These are phyloP conservation scores for Colletotrichum endophyticum DNA, from an alignment of 2,329 filamentous ascomycete species.

Conservation along the genomic window DNA sequence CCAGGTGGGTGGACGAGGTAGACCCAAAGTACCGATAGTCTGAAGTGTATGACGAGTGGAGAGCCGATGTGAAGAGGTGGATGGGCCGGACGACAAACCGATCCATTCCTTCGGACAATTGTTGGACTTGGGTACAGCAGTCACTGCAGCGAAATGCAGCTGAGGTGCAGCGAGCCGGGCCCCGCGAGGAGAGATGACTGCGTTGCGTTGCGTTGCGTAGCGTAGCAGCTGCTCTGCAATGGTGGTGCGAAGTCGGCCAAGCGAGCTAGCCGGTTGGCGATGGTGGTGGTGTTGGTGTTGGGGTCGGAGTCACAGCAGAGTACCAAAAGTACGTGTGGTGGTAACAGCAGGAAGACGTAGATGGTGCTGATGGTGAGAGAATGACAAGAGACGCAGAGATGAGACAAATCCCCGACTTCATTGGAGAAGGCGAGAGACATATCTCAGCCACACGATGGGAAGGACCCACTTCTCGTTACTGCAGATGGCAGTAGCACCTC, in stretches of 20 bases:
- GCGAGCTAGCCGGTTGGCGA: not conserved
- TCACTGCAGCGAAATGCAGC: not conserved
- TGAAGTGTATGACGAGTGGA: not conserved
- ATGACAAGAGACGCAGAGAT: not conserved
- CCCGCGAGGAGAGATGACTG: not conserved
- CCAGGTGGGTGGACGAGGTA: not conserved
- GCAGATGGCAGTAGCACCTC: not conserved
- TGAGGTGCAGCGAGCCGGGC: not conserved
- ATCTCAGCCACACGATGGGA: not conserved
- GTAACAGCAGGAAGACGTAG: not conserved
- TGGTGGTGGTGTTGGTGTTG: not conserved
- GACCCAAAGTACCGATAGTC: not conserved
- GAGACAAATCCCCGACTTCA: not conserved
- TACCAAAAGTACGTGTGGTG: too few relatives aligned
- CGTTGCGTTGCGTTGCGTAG: not conserved
- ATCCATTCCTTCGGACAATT: conserved; percentile 13
- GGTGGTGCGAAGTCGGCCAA: not conserved
- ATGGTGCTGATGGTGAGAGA: not conserved
- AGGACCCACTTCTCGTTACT: not conserved
- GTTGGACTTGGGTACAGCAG: not conserved
- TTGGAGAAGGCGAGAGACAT: conserved; percentile 1
- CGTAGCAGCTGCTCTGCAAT: not conserved
- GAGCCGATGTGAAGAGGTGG: not conserved
- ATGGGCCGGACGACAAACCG: not conserved
- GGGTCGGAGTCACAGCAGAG: not conserved